These are phyloP conservation scores for Pseudonitzschia delicatissima DNA, from an alignment of 108 stramenopile species.

Conservation along the genomic window DNA sequence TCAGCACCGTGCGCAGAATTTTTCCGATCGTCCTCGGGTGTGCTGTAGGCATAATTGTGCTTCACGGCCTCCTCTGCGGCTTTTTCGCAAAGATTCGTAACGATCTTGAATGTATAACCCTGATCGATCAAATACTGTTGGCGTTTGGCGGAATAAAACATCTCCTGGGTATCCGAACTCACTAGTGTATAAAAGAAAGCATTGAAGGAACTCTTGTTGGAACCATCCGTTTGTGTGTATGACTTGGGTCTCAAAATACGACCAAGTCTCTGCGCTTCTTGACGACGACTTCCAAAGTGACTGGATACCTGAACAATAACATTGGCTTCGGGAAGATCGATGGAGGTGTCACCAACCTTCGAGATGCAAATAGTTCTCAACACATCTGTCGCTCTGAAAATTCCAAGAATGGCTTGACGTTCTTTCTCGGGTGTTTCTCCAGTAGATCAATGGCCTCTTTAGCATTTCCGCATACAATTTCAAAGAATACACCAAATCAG, in stretches of 20 bases:
- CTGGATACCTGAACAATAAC: slow-evolving; percentile 99
- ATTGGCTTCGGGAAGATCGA: slow-evolving; percentile 99
- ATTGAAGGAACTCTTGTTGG: slow-evolving; percentile 90
- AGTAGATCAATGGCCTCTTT: slow-evolving; percentile 86
- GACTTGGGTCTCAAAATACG: slow-evolving; percentile 97
- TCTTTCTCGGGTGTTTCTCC: slow-evolving; percentile 95
- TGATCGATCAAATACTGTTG: slow-evolving; percentile 99
- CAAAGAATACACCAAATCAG: slow-evolving; percentile 91
- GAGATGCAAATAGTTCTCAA: slow-evolving; percentile 92
- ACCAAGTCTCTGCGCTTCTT: slow-evolving; percentile 99
- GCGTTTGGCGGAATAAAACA: slow-evolving; percentile 96
- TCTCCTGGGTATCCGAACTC: slow-evolving; percentile 96
- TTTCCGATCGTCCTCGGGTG: slow-evolving; percentile 71
- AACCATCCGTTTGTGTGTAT: slow-evolving; percentile 86
- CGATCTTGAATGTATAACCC: slow-evolving; percentile 99
- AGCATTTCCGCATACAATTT: slow-evolving; percentile 88
- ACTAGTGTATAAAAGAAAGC: slow-evolving; percentile 99
- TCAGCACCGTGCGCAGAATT: slow-evolving; percentile 68
- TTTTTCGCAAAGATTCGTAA: slow-evolving; percentile 81
- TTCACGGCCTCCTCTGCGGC: slow-evolving; percentile 69
- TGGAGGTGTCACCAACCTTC: slow-evolving; percentile 97
- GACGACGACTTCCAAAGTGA: slow-evolving; percentile 97
- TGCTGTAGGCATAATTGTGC: slow-evolving; percentile 69
- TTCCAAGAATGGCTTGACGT: slow-evolving; percentile 88
- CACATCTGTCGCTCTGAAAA: slow-evolving; percentile 83